Evolutionary conservation across 2,329 filamentous ascomycete species (phyloP).

Genomic region (Clonostachys byssicola): DNA sequence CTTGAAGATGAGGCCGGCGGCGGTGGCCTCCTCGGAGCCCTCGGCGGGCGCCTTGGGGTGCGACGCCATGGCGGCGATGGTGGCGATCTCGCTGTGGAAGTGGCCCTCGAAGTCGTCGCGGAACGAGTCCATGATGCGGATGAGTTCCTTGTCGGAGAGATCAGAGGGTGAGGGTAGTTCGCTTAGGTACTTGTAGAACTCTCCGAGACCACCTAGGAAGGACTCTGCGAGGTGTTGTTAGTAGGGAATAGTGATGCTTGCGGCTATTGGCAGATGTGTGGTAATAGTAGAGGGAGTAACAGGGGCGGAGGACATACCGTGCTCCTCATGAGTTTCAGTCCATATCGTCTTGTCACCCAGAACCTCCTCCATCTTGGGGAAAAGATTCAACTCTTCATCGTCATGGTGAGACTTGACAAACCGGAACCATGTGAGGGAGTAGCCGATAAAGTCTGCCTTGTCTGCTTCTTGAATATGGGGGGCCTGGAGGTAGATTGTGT

Average conservation of each 20-base stretch:
- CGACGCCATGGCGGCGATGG: conserved; percentile 41
- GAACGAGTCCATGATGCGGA: conserved; percentile 45
- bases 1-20: conserved; percentile 48
- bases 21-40: conserved; percentile 35
- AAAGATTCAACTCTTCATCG: conserved; percentile 53
- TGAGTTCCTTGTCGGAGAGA: conserved; percentile 38
- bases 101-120: conserved; percentile 45
- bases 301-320: conserved; percentile 30
- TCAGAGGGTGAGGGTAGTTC: conserved; percentile 31
- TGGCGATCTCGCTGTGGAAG: conserved; percentile 51
- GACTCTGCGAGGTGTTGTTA: conserved; percentile 19
- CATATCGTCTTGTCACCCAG: conserved; percentile 45
- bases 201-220: conserved; percentile 45
- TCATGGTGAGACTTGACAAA: conserved; percentile 58
- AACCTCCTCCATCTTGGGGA: conserved; percentile 48
- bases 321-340: conserved; percentile 48
- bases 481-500: conserved; percentile 59
- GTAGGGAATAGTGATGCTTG: not conserved
- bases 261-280: not conserved
- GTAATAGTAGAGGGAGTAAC: not conserved
- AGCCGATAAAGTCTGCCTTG: conserved; percentile 52
- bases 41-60: conserved; percentile 46
- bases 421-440: conserved; percentile 52
- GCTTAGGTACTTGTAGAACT: conserved; percentile 48
- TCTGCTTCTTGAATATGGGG: conserved; percentile 45